These are phyloP conservation scores for Geotrichum fermentans DNA, from an alignment of 1,139 yeast species.

Conservation along the genomic window DNA sequence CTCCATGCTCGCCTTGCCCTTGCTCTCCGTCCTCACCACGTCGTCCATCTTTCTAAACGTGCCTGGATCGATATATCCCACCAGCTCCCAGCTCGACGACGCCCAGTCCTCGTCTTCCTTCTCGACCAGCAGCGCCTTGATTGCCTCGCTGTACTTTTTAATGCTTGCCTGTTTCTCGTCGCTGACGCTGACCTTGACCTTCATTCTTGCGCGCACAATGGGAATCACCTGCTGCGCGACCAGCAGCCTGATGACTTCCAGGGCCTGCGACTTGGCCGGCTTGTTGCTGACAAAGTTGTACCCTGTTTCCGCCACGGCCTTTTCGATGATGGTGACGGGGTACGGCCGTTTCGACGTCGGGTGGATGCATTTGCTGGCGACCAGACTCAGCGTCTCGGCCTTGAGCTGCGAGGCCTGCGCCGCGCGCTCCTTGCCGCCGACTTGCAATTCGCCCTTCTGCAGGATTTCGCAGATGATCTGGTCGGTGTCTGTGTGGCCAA, in stretches of 20 bases:
- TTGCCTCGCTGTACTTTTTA: conserved; percentile 47
- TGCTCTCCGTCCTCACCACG: conserved; percentile 50
- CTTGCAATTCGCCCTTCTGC: conserved; percentile 87
- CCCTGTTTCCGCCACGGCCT: conserved; percentile 73
- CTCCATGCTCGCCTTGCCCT: conserved; percentile 63
- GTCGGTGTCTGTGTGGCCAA: conserved; percentile 72
- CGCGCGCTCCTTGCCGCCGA: conserved; percentile 87
- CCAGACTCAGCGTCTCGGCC: conserved; percentile 76
- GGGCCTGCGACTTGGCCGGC: conserved; percentile 80
- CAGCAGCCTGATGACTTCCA: conserved; percentile 80
- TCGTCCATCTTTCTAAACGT: conserved; percentile 68
- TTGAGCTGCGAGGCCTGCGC: conserved; percentile 70
- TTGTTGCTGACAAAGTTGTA: conserved; percentile 76
- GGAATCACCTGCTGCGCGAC: conserved; percentile 81
- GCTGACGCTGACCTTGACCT: conserved; percentile 53
- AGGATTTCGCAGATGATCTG: conserved; percentile 73
- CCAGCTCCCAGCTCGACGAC: conserved; percentile 51
- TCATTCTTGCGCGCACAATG: conserved; percentile 92
- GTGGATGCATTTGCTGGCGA: conserved; percentile 87
- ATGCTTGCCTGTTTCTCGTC: conserved; percentile 43
- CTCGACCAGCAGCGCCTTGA: conserved; percentile 49
- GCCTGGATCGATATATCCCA: conserved; percentile 84
- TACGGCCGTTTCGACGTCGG: conserved; percentile 86
- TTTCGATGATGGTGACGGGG: conserved; percentile 90
- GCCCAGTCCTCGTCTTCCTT: conserved; percentile 50